A percentile compares a stretch with the other conserved stretches of the same genome.
Evolutionary conservation across 257 asterid species (phyloP).

Genomic region (Mitragyna speciosa): DNA sequence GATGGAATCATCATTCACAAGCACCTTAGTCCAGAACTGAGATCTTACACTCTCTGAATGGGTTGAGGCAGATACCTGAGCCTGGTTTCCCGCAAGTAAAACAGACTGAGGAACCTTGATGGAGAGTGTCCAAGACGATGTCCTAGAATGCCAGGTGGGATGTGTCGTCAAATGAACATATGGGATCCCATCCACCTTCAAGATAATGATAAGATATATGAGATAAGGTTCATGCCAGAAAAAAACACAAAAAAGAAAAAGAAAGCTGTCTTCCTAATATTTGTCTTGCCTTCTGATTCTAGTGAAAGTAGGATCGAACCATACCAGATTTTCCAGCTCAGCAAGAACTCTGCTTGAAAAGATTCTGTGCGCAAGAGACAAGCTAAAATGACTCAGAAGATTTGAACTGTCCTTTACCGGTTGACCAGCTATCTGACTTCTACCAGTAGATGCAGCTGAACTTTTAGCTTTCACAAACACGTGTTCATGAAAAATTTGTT

Average conservation of each 20-base stretch:
- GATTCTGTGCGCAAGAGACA: slow-evolving; percentile 92
- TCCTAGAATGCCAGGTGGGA: slow-evolving; percentile 94
- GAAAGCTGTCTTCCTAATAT: not conserved
- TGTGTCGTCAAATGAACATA: slow-evolving; percentile 74
- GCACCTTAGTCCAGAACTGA: slow-evolving; percentile 76
- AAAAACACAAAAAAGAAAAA: not conserved
- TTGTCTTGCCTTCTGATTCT: not conserved
- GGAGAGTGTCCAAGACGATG: slow-evolving; percentile 87
- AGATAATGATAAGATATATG: slow-evolving; percentile 22
- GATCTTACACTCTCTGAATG: slow-evolving; percentile 50
- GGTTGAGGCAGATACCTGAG: slow-evolving; percentile 36
- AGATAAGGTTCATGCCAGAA: not conserved
- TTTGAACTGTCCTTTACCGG: slow-evolving; percentile 58
- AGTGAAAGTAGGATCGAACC: slow-evolving; percentile 19
- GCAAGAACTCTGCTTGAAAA: slow-evolving; percentile 81
- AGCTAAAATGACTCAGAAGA: slow-evolving; percentile 83
- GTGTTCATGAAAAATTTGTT: slow-evolving; percentile 83
- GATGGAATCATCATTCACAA: slow-evolving; percentile 81
- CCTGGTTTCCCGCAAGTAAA: slow-evolving; percentile 59
- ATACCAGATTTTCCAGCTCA: slow-evolving; percentile 84
- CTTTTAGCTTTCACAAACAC: slow-evolving; percentile 78
- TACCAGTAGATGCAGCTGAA: slow-evolving; percentile 44
- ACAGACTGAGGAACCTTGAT: slow-evolving; percentile 80
- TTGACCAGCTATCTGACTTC: slow-evolving; percentile 53
- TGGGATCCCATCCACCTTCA: slow-evolving; percentile 76